phyloP scores from a whole-genome alignment of 306 rosid species.

The Abrus pulchellus region DNA sequence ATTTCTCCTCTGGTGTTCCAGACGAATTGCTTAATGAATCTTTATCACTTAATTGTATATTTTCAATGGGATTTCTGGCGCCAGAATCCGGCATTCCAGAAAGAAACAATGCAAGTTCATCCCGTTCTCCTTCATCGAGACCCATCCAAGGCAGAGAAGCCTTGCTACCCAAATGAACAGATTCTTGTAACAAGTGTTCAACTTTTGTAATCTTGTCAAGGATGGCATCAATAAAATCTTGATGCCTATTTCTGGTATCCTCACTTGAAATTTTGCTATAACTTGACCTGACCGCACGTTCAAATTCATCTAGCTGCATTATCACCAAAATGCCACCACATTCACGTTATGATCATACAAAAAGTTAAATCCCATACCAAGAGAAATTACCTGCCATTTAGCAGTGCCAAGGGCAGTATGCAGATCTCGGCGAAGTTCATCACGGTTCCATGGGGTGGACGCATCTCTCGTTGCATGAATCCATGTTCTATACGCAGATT shows the following conservation, averaged over 20 bases:
- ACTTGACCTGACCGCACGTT: conserved; percentile 73
- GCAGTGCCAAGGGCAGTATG: conserved; percentile 91
- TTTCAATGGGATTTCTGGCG: conserved; percentile 48
- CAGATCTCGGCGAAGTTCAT: conserved; percentile 81
- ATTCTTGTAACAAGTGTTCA: conserved; percentile 64
- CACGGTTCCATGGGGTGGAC: conserved; percentile 68
- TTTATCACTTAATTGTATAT: conserved; percentile 47
- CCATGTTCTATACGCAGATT: conserved; percentile 88
- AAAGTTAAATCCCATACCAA: neutral
- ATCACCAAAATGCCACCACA: conserved; percentile 46
- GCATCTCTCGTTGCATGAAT: conserved; percentile 66
- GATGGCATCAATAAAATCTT: conserved; percentile 73
- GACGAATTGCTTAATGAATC: conserved; percentile 48
- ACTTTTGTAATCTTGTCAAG: conserved; percentile 64
- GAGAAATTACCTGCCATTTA: conserved; percentile 87
- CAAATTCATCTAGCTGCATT: conserved; percentile 92
- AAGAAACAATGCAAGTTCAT: conserved; percentile 88
- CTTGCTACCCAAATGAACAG: conserved; percentile 63
- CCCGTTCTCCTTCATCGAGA: conserved; percentile 83
- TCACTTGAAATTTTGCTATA: conserved; percentile 64
- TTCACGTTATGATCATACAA: conserved; percentile 24
- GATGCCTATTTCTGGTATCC: conserved; percentile 79
- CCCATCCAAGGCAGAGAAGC: conserved; percentile 74
- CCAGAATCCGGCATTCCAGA: conserved; percentile 58
- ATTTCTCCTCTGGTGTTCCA: conserved; percentile 56